Evolutionary conservation across 2,329 filamentous ascomycete species (phyloP), one percentile per base, ranked within the genome.

Genomic region (Cladosporium phlei): DNA sequence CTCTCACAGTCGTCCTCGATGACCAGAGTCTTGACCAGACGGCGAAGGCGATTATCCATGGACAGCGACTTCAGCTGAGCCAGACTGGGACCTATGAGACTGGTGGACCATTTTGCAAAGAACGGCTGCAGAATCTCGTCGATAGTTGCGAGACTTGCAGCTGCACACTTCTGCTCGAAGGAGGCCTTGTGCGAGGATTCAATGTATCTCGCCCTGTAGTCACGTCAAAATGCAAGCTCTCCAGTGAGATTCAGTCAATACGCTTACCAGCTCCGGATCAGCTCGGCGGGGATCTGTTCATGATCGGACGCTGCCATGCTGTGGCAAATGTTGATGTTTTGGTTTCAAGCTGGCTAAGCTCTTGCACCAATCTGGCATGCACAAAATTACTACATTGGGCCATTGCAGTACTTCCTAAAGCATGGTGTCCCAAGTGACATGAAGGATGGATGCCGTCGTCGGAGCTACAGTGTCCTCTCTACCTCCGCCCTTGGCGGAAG

Each of bases 41-140:
- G 4, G 19, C 29, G n/a, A 12, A 34, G 29, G 9, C 21, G 28
- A 17, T 32, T 20, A 16, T 43, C 39, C 5, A 11, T 27, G 21
- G 20, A 33, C 7, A 34, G 6, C 10, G 29, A 43, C 14, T 32
- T n/a, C 14, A 43, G 29, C 3, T n/a, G 19, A 14, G 30, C 39
- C 10, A 34, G 28, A n/a, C 27, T 29, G 9, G 20, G 27, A 1
- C 21, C 29, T 14, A 43, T 7, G 20, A 43, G 39, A 16, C 39
- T 34, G 21, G 29, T 43, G 2, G 29, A 25, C 39, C 39, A 43
- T 32, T 19, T 25, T 9, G 39, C n/a, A 21, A 43, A 43, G 20
- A 33, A 43, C 2, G n/a, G 29, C 21, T 20, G 28, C 10, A 34
- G 24, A 33, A 14, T 17, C 21, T 43, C 20, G n/a, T 43, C 21